Evolutionary conservation across 2,329 filamentous ascomycete species (phyloP).

Genomic region (Ilyonectria robusta): DNA sequence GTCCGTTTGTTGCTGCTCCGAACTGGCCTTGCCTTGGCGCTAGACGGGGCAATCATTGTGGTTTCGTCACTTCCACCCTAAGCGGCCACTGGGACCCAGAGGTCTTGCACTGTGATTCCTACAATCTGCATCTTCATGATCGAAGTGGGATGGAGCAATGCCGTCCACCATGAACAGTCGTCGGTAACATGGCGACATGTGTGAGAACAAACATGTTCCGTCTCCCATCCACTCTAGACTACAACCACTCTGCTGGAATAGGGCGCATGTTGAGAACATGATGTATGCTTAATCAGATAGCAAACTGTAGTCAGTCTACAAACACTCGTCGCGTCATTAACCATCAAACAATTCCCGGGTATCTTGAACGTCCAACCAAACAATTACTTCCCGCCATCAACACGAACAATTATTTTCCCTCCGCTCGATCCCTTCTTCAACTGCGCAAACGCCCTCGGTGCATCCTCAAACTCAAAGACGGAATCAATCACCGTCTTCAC

Average conservation of each 20-base stretch:
- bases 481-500: slow-evolving; percentile 69
- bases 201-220: background rate
- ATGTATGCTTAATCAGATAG: background rate
- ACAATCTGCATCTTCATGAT: background rate
- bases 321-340: background rate
- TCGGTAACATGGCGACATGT: background rate
- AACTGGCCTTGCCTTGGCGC: background rate
- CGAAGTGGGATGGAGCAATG: background rate
- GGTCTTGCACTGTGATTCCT: background rate
- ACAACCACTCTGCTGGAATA: background rate
- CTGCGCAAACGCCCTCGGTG: slow-evolving; percentile 68
- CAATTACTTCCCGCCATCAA: slow-evolving; percentile 29
- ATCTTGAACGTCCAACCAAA: slow-evolving; percentile 18
- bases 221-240: background rate
- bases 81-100: background rate
- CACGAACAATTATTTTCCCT: slow-evolving; percentile 70
- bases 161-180: background rate
- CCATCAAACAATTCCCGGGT: background rate
- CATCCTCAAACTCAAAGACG: slow-evolving; percentile 70
- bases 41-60: too few species aligned
- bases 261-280: background rate
- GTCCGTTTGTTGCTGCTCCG: background rate
- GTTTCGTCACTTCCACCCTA: background rate
- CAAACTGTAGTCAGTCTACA: background rate
- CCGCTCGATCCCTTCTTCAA: slow-evolving; percentile 70